A percentile compares a stretch with the other conserved stretches of the same genome.
These are phyloP conservation scores for Tolypocladium tundrense DNA, from an alignment of 2,329 filamentous ascomycete genomes.

Conservation along the genomic window DNA sequence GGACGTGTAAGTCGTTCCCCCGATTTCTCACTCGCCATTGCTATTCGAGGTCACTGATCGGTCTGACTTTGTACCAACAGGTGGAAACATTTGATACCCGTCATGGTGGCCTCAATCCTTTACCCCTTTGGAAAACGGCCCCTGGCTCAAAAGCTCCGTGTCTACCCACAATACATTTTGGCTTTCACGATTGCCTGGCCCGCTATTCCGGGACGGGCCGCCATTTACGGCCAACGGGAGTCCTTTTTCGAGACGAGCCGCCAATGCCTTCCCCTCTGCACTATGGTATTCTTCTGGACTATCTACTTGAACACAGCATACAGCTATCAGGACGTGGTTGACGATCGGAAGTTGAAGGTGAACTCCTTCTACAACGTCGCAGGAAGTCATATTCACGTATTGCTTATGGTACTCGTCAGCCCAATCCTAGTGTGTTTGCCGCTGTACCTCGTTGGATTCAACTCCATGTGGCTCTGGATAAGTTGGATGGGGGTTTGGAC, in stretches of 20 bases:
- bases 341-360: conserved; percentile 12
- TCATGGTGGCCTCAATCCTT: conserved; percentile 9
- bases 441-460: background rate
- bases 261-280: conserved; percentile 12
- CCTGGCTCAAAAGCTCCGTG: conserved; percentile 6
- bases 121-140: conserved; percentile 14
- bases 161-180: conserved; percentile 14
- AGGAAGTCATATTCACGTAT: background rate
- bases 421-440: background rate
- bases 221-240: conserved; percentile 9
- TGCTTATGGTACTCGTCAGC: background rate
- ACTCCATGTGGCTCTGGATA: conserved; percentile 1
- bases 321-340: conserved; percentile 13
- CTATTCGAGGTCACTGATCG: background rate
- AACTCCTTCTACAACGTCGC: conserved; percentile 9
- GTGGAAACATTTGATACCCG: conserved; percentile 10
- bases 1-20: background rate
- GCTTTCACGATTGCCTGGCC: conserved; percentile 13
- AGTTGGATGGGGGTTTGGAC: conserved; percentile 2
- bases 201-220: conserved; percentile 10
- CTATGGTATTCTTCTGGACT: conserved; percentile 16
- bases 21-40: background rate
- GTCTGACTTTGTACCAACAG: conserved; percentile 2
- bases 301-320: conserved; percentile 14
- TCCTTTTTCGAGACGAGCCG: conserved; percentile 7